These are phyloP conservation scores for Lactarius hatsudake DNA, from an alignment of 768 basidiomycete species.

Conservation along the genomic window DNA sequence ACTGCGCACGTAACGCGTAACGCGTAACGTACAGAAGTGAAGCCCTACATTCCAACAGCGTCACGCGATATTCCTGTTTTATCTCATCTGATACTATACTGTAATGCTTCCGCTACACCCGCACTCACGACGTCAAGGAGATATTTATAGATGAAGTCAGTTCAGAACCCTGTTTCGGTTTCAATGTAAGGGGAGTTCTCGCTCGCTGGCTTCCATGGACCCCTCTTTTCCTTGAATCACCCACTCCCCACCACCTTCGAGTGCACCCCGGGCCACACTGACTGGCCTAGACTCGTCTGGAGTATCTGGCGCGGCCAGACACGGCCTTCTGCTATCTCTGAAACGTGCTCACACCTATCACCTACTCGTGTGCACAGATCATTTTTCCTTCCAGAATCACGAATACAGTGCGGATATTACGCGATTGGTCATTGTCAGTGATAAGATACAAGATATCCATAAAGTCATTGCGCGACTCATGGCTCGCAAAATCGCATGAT, in stretches of 20 bases:
- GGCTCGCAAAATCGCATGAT: neutral
- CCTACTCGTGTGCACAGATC: neutral
- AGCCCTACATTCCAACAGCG: neutral
- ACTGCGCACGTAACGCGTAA: no score
- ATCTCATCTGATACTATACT: neutral
- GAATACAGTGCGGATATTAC: neutral
- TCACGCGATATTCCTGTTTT: neutral
- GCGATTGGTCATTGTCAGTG: neutral
- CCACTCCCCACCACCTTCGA: neutral
- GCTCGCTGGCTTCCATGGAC: neutral
- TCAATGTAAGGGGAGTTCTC: neutral
- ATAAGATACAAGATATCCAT: neutral
- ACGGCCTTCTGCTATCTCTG: neutral
- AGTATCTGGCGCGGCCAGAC: neutral
- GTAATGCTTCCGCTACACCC: neutral
- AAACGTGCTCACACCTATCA: neutral
- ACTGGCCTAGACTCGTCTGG: neutral
- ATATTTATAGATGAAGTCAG: neutral
- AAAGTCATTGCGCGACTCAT: neutral
- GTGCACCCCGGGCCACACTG: neutral
- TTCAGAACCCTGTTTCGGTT: neutral
- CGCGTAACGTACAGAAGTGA: neutral
- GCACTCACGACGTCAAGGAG: neutral
- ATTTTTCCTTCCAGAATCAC: neutral
- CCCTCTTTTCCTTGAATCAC: neutral